Base-by-base conservation (phyloP, 345 rosid genomes). In the Arabidopsis arenosa region DNA sequence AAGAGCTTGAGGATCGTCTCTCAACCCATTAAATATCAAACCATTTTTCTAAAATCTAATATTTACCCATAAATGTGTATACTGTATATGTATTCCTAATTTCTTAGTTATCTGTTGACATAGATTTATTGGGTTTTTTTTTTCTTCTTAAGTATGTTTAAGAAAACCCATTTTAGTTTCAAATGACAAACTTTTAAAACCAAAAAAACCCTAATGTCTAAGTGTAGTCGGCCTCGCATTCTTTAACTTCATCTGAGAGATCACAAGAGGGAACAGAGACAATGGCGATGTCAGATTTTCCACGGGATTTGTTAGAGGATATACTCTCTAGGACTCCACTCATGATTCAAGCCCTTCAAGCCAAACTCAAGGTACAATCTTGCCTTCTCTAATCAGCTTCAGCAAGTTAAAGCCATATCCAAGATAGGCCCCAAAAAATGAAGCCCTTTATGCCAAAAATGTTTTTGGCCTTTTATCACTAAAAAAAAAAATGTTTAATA, bases 301-400 rank as follows among this genome's bases (percentile, higher is more conserved):
- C 26, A 23, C 26, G 26, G 26, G 26, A 23, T 23, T 23, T 23
- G 26, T 23, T 23, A 23, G 26, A 23, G 26, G 26, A 23, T 23
- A 23, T 23, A 23, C 26, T 23, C 26, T 23, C 2, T 23, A 23
- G 26, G 26, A 23, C 92, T 66, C 62, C 83, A 28, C 41, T 26
- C 54, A 89, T 94, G 97, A 90, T 92, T 39, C 75, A 85, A 74
- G 70, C 92, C 73, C 91, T 94, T 69, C 79, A 84, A 81, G 59
- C 63, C 61, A 94, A 92, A 66, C 84, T 94, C 53, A 88, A 83
- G 67, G 96, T 94, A 84, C 72, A 69, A 39, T 68, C 62, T 67
- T 75, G 67, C 66, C 72, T 57, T 63, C 7, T 30, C 39, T 56
- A 47, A 47, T 7, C 56, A 63, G 49, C 47, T 45, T 52, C 35